These are phyloP conservation scores for Aureoboletus auriporus DNA, from an alignment of 768 basidiomycete species.

Conservation along the genomic window DNA sequence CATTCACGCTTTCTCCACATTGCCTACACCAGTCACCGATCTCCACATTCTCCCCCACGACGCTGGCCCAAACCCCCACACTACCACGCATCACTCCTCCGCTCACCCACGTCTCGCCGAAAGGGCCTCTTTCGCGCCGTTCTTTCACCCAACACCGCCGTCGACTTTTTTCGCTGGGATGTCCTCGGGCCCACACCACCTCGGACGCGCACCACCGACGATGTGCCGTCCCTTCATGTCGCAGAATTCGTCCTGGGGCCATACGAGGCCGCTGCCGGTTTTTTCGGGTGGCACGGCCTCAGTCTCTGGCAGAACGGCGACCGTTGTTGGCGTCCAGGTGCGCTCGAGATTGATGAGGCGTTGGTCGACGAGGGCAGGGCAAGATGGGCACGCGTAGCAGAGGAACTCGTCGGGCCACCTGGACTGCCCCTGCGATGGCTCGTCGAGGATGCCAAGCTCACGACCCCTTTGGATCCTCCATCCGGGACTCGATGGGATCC, in stretches of 20 bases:
- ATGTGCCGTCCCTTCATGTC: constrained; percentile 3
- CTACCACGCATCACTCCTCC: constrained; percentile 26
- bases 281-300: constrained; percentile 28
- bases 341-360: constrained; percentile 15
- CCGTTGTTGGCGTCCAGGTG: not conserved
- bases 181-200: not conserved
- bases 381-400: constrained; percentile 14
- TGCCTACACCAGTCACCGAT: constrained; percentile 17
- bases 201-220: not conserved
- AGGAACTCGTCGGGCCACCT: constrained; percentile 20
- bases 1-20: constrained; percentile 26
- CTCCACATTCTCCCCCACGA: constrained; percentile 1
- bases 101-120: constrained; percentile 21
- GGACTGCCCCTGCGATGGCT: constrained; percentile 8
- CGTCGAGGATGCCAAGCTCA: not conserved
- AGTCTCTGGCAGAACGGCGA: constrained; percentile 6
- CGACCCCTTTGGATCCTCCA: no score
- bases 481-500: constrained; percentile 13
- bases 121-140: constrained; percentile 24
- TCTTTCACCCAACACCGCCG: constrained; percentile 13
- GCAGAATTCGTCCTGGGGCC: constrained; percentile 21
- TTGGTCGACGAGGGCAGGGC: constrained; percentile 23
- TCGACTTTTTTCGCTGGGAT: constrained; percentile 28
- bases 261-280: constrained; percentile 27
- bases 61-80: constrained; percentile 26